Evolutionary conservation across 2,329 filamentous ascomycete genomes (phyloP), one percentile per base, ranked within the genome.

Genomic region (Microdochium nivale): DNA sequence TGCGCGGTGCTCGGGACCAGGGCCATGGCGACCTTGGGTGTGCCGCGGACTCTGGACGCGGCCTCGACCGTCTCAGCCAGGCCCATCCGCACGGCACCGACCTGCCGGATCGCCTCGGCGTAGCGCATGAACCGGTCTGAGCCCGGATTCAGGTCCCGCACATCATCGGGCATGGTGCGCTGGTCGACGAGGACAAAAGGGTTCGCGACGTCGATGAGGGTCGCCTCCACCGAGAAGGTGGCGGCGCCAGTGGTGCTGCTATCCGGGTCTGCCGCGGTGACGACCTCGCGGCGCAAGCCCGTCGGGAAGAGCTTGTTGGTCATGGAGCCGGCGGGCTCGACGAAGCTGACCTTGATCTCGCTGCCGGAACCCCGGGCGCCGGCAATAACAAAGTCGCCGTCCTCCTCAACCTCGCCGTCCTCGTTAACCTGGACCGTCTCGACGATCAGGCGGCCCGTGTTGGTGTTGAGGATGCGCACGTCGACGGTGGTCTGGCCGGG

Each of bases 281-380:
- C 65, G 0, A 47, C 60, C 57, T 82, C 72, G 2, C 72, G 59
- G 0, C 64, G 62, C n/a, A 70, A 70, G 0, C 80, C 79, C 0
- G 81, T 83, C 0, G 83, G 83, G 9, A 86, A 69, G 1, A 81
- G 60, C 54, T 72, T 74, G 3, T 77, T 77, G 0, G 81, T 86
- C 65, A 80, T 81, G 48, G 79, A 80, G 0, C 82, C 81, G 2
- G 72, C 78, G 0, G 82, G 83, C 25, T 79, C 65, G 16, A 81
- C 63, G 54, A 86, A 86, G 2, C 77, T 75, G 13, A 85, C 70
- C 50, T 73, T 75, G 54, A 86, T 77, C 49, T 73, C 71, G 1
- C 79, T 75, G 0, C 71, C 79, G 0, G 71, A 70, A 1, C 9
- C 78, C 71, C 33, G 76, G 0, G 85, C 82, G 0, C 83, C 83